A percentile compares a stretch with the other conserved stretches of the same genome.
phyloP scores from a whole-genome alignment of 345 rosid genomes.

The Citrus reticulata region DNA sequence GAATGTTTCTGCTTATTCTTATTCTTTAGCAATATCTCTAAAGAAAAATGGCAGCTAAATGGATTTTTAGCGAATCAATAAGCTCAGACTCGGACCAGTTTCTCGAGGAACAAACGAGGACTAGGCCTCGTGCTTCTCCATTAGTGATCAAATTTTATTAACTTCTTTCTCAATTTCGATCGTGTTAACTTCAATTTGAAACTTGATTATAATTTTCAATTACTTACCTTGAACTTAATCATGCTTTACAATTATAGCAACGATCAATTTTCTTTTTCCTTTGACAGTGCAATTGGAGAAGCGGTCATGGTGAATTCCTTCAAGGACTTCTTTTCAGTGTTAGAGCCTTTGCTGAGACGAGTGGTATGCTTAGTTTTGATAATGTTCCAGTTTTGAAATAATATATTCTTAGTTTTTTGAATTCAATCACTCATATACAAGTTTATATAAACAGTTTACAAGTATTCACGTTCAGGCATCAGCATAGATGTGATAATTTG shows the following conservation, averaged over 20 bases:
- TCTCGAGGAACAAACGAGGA: constrained; percentile 45
- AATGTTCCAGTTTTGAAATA: too few relatives aligned
- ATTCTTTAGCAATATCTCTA: neutral
- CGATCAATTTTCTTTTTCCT: neutral
- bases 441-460: too few relatives aligned
- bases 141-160: constrained; percentile 23
- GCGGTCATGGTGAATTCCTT: constrained; percentile 44
- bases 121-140: constrained; percentile 59
- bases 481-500: too few relatives aligned
- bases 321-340: constrained; percentile 37
- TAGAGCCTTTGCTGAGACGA: constrained; percentile 75
- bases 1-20: neutral
- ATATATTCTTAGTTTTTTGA: too few relatives aligned
- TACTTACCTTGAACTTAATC: too few relatives aligned
- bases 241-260: too few relatives aligned
- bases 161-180: neutral
- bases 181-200: neutral
- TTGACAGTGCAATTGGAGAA: constrained; percentile 55
- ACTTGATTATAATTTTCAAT: too few relatives aligned
- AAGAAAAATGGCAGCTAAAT: constrained; percentile 55
- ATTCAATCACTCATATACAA: too few relatives aligned
- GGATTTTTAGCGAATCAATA: constrained; percentile 33
- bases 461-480: too few relatives aligned
- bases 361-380: constrained; percentile 47
- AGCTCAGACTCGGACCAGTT: constrained; percentile 36